phyloP scores from a whole-genome alignment of 495 filamentous ascomycete species.

The Cairneyella variabilis region DNA sequence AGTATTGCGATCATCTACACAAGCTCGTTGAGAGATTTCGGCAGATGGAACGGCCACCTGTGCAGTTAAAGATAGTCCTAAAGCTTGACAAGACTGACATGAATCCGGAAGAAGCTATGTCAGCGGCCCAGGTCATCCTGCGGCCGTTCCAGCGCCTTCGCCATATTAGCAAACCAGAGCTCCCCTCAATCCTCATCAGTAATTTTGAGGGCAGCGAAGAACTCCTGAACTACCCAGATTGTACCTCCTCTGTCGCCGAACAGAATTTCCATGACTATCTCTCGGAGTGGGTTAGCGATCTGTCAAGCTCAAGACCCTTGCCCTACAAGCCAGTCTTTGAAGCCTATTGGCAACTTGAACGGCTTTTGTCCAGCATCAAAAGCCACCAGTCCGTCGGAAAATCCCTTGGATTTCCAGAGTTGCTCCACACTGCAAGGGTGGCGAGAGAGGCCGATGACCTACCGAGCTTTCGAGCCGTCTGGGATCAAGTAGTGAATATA shows the following conservation, averaged over 20 bases:
- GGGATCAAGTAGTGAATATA: constrained; percentile 9
- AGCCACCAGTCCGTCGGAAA: not conserved
- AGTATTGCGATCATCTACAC: constrained; percentile 17
- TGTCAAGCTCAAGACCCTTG: constrained; percentile 1
- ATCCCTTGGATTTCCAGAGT: not conserved
- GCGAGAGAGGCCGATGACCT: constrained; percentile 13
- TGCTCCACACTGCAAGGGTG: constrained; percentile 11
- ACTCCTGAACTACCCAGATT: not conserved
- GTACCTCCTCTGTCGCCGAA: not conserved
- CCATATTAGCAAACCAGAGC: constrained; percentile 1
- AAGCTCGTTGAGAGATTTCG: constrained; percentile 12
- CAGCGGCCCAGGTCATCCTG: constrained; percentile 2
- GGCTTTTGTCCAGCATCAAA: constrained; percentile 4
- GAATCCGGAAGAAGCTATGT: constrained; percentile 3
- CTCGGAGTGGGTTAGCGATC: not conserved
- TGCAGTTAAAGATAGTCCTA: constrained; percentile 5
- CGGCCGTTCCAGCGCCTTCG: constrained; percentile 15
- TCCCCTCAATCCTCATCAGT: constrained; percentile 1
- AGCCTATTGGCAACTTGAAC: constrained; percentile 13
- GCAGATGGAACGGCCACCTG: constrained; percentile 1
- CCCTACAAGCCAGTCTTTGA: constrained; percentile 2
- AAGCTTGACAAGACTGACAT: constrained; percentile 7
- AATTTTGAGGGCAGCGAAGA: constrained; percentile 6
- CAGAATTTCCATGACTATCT: constrained; percentile 7
- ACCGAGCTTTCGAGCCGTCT: constrained; percentile 2